Evolutionary conservation across 139 green algal species (phyloP), one percentile per base, ranked within the genome.

Genomic region (Haematococcus sp.): DNA sequence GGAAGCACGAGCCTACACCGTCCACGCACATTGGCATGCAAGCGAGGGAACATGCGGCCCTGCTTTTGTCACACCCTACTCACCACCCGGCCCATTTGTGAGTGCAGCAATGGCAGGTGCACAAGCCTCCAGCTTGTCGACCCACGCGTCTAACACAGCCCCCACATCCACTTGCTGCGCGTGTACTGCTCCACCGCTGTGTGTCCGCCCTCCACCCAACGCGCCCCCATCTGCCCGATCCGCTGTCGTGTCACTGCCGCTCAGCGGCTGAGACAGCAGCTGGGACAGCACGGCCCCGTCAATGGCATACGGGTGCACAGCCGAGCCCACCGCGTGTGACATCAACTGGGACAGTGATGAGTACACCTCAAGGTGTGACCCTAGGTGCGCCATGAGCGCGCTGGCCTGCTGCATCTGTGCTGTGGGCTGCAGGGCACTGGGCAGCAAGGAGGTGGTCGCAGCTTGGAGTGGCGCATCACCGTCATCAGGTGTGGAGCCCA

Each of bases 291-390:
- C 30, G n/a, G n/a, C 58, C n/a, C 58, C 58, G n/a, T 65, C 58
- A 22, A 65, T 30, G 3, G 58, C 58, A 34, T 65, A 30, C 11
- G 58, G 58, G 25, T 65, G 58, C 3, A 65, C 58, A 3, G 58
- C 11, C 3, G 58, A 65, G 58, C 58, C 58, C 58, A 65, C 58
- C 4, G 58, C 30, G n/a, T 65, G 11, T 22, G 28, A 30, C 58
- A 65, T 65, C n/a, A 65, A 16, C 23, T 34, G n/a, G 17, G n/a
- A 28, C n/a, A 65, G 58, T 30, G 58, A 9, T n/a, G 28, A 9
- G 58, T 65, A 65, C 58, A 22, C 4, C 58, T 65, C n/a, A 28
- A 65, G 58, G n/a, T 65, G 58, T 30, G 28, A 28, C 58, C 30
- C 58, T n/a, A 65, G 9, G 58, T 65, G 58, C 23, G 58, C 58